These are phyloP conservation scores for Kwoniella heveanensis DNA, from an alignment of 768 basidiomycete species.

Conservation along the genomic window DNA sequence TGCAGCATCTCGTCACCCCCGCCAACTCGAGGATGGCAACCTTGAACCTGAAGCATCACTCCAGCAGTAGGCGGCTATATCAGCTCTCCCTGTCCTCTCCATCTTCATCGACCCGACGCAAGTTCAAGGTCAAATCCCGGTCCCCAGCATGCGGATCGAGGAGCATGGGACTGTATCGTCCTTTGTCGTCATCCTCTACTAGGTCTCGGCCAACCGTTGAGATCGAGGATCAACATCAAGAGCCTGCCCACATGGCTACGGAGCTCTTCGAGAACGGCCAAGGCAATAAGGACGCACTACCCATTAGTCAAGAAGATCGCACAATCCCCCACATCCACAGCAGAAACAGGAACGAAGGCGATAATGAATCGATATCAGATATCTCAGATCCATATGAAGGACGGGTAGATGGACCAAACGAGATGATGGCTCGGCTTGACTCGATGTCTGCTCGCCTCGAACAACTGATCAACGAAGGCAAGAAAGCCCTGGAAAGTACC, in stretches of 20 bases:
- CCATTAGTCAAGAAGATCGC: not conserved
- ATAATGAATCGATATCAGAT: not conserved
- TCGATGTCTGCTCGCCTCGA: slow-evolving; percentile 18
- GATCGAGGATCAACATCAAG: slow-evolving; percentile 7
- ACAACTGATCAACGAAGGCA: slow-evolving; percentile 20
- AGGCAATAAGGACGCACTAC: too few relatives aligned
- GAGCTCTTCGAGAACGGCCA: not conserved
- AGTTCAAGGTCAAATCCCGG: not conserved
- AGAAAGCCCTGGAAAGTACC: slow-evolving; percentile 19
- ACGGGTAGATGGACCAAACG: slow-evolving; percentile 15
- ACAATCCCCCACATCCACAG: not conserved
- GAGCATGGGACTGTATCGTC: not conserved
- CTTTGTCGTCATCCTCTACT: slow-evolving; percentile 2
- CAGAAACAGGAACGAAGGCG: not conserved
- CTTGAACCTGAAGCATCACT: not conserved
- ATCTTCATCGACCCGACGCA: not conserved
- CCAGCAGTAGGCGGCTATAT: not conserved
- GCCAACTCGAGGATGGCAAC: slow-evolving; percentile 12
- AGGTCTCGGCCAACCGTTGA: slow-evolving; percentile 9
- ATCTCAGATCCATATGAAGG: slow-evolving; percentile 1
- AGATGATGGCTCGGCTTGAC: slow-evolving; percentile 21
- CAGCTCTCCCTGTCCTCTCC: not conserved
- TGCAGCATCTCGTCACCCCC: slow-evolving; percentile 19
- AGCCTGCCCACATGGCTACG: not conserved
- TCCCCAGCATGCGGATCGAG: not conserved